Evolutionary conservation across 1,284 basidiomycete genomes (phyloP), one percentile per base, ranked within the genome.

Genomic region (Somion occarium): DNA sequence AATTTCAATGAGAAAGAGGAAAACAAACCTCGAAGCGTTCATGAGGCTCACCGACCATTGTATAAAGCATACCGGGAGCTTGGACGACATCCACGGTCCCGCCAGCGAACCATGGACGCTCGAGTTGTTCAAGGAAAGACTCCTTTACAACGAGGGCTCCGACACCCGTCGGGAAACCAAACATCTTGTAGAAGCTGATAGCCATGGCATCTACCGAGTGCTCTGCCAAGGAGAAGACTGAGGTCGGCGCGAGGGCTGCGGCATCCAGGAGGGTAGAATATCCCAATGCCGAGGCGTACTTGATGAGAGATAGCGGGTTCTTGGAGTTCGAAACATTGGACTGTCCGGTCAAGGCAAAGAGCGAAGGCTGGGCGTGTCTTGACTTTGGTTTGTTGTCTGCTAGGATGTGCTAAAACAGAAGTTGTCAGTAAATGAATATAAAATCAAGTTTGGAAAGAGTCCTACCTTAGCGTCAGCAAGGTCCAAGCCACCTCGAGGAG

Each of bases 161-260:
- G 41, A 93, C 79, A 1, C 90, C 91, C 0, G 91, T 93, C 5
- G 91, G 91, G 59, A 83, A 92, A 25, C 90, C 90, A 55, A 91
- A 90, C 83, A 92, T 91, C 60, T 93, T 93, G 73, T 93, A 93
- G 60, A 92, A 90, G 38, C 85, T 89, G 49, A 92, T 65, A 0
- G 83, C 88, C 77, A 93, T 83, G 2, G 88, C 89, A 65, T 91
- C 88, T 12, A 88, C 83, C 4, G 82, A 78, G 22, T 73, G 76
- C 49, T 84, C 78, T 2, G 74, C 66, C 18, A 91, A 71, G 5
- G 86, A 87, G 50, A 91, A 75, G 12, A 72, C 62, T 5, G 85
- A 82, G 0, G 85, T 83, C 3, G 88, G 82, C 0, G 83, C 90
- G 19, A 92, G 74, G 1, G 89, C 90, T 4, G 90, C 88, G 4